A percentile compares a stretch with the other conserved stretches of the same genome.
These are phyloP conservation scores for Lobosporangium transversale DNA, from an alignment of 192 early-diverging fungal species.

Conservation along the genomic window DNA sequence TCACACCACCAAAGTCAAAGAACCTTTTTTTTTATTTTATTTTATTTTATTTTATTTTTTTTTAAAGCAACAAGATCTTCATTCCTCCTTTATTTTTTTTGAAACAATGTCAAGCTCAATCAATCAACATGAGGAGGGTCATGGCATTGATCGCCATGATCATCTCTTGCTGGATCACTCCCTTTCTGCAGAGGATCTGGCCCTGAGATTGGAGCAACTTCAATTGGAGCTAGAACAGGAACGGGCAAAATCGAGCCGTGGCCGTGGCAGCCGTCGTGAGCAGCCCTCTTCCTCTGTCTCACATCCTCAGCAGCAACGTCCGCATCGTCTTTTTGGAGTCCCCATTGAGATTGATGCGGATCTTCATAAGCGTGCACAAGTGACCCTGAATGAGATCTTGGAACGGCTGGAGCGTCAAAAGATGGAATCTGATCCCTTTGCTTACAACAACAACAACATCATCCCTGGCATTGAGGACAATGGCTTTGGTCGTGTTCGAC, in stretches of 20 bases:
- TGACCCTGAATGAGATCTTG: constrained; percentile 21
- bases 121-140: too few relatives aligned
- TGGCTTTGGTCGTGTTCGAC: constrained; percentile 5
- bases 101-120: too few relatives aligned
- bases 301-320: not conserved
- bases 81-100: too few relatives aligned
- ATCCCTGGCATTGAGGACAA: constrained; percentile 18
- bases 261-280: too few relatives aligned
- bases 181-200: constrained; percentile 11
- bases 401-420: constrained; percentile 13
- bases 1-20: not conserved
- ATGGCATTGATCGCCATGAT: not conserved
- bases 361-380: constrained; percentile 16
- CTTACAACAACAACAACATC: not conserved
- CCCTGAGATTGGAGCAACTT: constrained; percentile 6
- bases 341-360: not conserved
- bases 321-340: not conserved
- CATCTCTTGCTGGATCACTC: not conserved
- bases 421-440: constrained; percentile 1
- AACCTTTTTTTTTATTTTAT: constrained; percentile 1
- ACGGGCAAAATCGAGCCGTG: too few relatives aligned
- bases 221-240: constrained; percentile 1
- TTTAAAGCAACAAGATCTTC: not conserved
- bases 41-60: not conserved
- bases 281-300: too few relatives aligned